Conservation (phyloP, 108 stramenopile species). For the Skeletonema grethae region DNA sequence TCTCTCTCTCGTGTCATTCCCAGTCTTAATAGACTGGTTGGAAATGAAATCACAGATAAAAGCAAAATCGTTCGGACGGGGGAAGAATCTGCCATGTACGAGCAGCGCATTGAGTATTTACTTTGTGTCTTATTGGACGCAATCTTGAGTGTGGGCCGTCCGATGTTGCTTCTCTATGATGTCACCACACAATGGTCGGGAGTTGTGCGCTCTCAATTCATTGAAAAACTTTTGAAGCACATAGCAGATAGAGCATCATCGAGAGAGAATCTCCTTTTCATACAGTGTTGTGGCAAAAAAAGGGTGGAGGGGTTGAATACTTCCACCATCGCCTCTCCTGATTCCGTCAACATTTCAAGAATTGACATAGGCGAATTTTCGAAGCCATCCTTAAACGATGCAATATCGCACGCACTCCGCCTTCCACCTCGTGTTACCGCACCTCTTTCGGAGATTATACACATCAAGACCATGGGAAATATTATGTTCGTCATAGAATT, state of each 20-base stretch:
- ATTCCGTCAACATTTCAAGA: not conserved
- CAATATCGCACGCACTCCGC: not conserved
- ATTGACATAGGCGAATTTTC: not conserved
- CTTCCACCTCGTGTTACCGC: slow-evolving; percentile 13
- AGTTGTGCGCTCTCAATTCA: not conserved
- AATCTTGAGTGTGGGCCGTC: not conserved
- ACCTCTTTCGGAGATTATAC: slow-evolving; percentile 27
- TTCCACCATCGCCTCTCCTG: not conserved
- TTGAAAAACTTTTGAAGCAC: not conserved
- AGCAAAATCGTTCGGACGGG: not conserved
- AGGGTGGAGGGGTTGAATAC: not conserved
- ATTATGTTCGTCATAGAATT: slow-evolving; percentile 40
- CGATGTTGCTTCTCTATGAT: not conserved
- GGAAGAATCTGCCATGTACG: not conserved
- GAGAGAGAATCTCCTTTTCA: not conserved
- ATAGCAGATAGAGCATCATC: slow-evolving; percentile 1
- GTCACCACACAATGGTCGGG: not conserved
- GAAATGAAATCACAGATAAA: not conserved
- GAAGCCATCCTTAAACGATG: not conserved
- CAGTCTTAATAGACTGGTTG: not conserved
- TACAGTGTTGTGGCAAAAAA: not conserved
- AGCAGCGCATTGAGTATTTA: not conserved
- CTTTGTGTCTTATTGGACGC: not conserved
- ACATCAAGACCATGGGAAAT: slow-evolving; percentile 39
- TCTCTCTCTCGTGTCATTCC: not conserved